phyloP scores from a whole-genome alignment of 2,329 filamentous ascomycete species.

The Bipolaris gigantea region DNA sequence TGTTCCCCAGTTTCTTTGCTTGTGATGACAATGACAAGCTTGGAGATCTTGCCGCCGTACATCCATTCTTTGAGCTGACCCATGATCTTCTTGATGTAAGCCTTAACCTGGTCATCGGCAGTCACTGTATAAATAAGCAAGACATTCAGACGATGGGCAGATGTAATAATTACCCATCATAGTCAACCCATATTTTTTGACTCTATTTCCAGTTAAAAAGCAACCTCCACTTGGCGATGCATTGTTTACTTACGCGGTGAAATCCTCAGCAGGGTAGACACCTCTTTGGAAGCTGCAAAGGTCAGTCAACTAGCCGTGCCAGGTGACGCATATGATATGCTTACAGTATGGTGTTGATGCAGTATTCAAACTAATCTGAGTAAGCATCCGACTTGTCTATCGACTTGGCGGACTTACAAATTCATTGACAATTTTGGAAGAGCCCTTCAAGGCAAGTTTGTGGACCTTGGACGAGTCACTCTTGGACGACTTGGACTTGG shows the following conservation, averaged over 20 bases:
- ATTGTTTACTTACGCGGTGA: slow-evolving; percentile 69
- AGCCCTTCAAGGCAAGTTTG: slow-evolving; percentile 86
- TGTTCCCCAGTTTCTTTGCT: slow-evolving; percentile 96
- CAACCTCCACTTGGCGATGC: not conserved
- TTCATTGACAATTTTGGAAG: slow-evolving; percentile 86
- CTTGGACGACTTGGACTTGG: slow-evolving; percentile 45
- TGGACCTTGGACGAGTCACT: slow-evolving; percentile 84
- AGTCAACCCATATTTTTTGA: slow-evolving; percentile 99
- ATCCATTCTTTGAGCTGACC: slow-evolving; percentile 97
- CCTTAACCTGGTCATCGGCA: slow-evolving; percentile 95
- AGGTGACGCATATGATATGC: slow-evolving; percentile 25
- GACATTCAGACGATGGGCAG: not conserved
- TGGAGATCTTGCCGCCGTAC: slow-evolving; percentile 93
- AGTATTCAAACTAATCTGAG: slow-evolving; percentile 80
- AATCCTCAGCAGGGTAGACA: slow-evolving; percentile 91
- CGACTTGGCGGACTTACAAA: slow-evolving; percentile 68
- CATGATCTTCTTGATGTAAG: slow-evolving; percentile 99
- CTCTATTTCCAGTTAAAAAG: slow-evolving; percentile 51
- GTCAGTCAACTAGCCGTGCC: slow-evolving; percentile 13
- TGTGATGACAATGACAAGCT: slow-evolving; percentile 94
- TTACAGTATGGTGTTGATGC: slow-evolving; percentile 93
- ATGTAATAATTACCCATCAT: slow-evolving; percentile 71
- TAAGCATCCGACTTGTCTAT: slow-evolving; percentile 14
- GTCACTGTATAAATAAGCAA: slow-evolving; percentile 62
- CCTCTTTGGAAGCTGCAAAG: slow-evolving; percentile 74